Evolutionary conservation across 1,284 basidiomycete genomes (phyloP), one percentile per base, ranked within the genome.

Genomic region (Ganoderma meredithae): DNA sequence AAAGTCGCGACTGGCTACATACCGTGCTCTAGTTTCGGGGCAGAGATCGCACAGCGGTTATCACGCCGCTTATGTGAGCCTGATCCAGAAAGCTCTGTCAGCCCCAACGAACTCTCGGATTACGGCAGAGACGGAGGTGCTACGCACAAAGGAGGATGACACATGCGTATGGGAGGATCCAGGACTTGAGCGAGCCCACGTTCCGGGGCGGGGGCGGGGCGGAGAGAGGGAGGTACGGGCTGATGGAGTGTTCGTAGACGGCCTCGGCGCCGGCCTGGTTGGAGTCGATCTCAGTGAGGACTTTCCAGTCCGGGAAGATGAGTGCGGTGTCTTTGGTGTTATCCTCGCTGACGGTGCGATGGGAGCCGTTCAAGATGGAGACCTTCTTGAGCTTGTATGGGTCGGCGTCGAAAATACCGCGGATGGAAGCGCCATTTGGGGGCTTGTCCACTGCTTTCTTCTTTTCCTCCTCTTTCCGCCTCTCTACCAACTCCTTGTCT

Each of bases 21-120:
- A 91, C 91, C 85, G 72, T 88, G 84, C 78, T 95, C 91, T 40
- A 98, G 88, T 69, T 95, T 87, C 3, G 93, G 92, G 3, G 96
- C 94, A 7, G 94, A 90, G 63, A 98, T 92, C 58, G 88, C 88
- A 80, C 96, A 98, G 65, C 95, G 88, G 78, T 95, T 96, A 81
- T 98, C 96, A 63, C 96, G 85, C 73, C 87, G 88, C 81, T 95
- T 96, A 81, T 98, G 96, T 1, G 95, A 97, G 79, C 95, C 95
- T 97, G 66, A 0, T n/a, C 10, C 47, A 52, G 60, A 44, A 39
- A n/a, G 58, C 31, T 55, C 31, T 15, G 40, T 36, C n/a, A 58
- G 58, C 39, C 5, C 5, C 22, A 22, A 19, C n/a, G 25, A 9
- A n/a, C 33, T 13, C n/a, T 13, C 5, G 41, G 15, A 27, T 25